phyloP scores from a whole-genome alignment of 371 early-diverging fungal genomes.

The Nematocida ironsii region DNA sequence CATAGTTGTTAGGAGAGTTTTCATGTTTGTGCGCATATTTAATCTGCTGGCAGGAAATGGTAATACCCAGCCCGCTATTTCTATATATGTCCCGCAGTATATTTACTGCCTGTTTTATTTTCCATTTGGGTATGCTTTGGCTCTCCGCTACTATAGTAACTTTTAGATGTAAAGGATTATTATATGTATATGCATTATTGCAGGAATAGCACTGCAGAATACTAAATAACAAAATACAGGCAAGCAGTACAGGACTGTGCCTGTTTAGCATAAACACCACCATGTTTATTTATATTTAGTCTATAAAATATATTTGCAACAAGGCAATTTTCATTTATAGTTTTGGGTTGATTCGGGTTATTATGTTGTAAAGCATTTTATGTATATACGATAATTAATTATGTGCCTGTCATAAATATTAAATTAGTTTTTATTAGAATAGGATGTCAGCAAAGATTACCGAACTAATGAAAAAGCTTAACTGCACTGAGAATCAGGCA shows the following conservation, averaged over 20 bases:
- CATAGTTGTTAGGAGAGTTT: neutral
- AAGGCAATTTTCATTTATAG: too few species aligned
- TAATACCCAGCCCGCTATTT: neutral
- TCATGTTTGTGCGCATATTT: neutral
- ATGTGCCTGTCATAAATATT: neutral
- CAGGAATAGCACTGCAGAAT: too few species aligned
- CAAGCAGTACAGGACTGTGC: too few species aligned
- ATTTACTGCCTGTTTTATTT: neutral
- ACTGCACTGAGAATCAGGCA: slow-evolving; percentile 56
- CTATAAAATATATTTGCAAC: too few species aligned
- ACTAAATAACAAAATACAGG: too few species aligned
- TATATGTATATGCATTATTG: too few species aligned
- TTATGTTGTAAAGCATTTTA: too few species aligned
- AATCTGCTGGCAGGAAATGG: neutral
- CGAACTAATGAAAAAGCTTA: slow-evolving; percentile 20
- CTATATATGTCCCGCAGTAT: slow-evolving; percentile 5
- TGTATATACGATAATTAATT: too few species aligned
- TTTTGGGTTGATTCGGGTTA: too few species aligned
- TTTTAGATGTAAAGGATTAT: neutral
- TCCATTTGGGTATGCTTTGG: slow-evolving; percentile 6
- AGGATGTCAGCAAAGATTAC: neutral
- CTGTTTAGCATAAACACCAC: too few species aligned
- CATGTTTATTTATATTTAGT: too few species aligned
- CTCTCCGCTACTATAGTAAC: neutral
- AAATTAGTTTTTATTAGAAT: neutral